A percentile compares a stretch with the other conserved stretches of the same genome.
These are phyloP conservation scores for Mycena rosella DNA, from an alignment of 768 basidiomycete species.

Conservation along the genomic window DNA sequence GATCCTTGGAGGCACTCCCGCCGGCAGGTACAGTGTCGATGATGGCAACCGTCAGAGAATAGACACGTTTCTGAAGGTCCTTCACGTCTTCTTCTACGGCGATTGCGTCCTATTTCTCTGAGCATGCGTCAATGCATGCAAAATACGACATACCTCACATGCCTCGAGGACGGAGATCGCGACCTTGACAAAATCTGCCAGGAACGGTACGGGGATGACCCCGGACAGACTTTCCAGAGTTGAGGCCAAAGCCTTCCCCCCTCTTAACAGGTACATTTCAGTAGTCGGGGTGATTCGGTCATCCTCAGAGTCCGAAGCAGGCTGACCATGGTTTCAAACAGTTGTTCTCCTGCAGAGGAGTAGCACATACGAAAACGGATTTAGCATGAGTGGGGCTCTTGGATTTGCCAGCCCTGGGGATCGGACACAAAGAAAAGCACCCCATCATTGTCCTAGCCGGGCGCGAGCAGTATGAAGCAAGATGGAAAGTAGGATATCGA, in stretches of 20 bases:
- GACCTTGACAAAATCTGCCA: too few relatives aligned
- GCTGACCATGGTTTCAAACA: too few relatives aligned
- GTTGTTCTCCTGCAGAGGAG: too few relatives aligned
- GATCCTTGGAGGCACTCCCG: neutral
- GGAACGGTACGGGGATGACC: neutral
- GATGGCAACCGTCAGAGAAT: neutral
- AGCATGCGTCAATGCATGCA: neutral
- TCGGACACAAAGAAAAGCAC: too few relatives aligned
- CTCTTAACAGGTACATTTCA: neutral
- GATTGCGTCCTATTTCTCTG: slow-evolving; percentile 4
- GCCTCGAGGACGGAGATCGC: too few relatives aligned
- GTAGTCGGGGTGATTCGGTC: neutral
- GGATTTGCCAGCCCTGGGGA: too few relatives aligned
- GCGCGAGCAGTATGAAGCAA: too few relatives aligned
- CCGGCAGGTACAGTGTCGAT: neutral
- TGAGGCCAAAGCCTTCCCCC: neutral
- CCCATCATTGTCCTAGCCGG: too few relatives aligned
- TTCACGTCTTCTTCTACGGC: slow-evolving; percentile 13
- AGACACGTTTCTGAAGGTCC: slow-evolving; percentile 3
- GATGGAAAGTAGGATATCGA: too few relatives aligned
- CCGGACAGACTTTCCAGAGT: neutral
- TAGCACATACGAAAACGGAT: too few relatives aligned
- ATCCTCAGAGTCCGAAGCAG: too few relatives aligned
- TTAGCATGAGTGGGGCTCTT: too few relatives aligned
- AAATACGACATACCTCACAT: neutral